Conservation (phyloP, 495 filamentous ascomycete genomes). For the Opeltia flavorubescens region DNA sequence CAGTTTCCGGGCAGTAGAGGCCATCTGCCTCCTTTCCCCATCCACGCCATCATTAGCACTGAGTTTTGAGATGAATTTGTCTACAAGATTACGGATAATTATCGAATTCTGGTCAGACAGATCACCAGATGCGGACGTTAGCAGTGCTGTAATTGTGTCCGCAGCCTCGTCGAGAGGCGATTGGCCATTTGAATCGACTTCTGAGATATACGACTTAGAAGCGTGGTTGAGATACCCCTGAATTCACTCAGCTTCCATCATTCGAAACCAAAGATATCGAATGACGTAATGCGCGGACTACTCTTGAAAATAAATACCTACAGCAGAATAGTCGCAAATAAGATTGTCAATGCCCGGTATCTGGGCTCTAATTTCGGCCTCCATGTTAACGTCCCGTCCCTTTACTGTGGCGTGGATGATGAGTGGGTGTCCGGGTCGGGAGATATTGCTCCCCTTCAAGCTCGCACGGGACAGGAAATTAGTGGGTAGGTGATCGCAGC, state of each 20-base stretch:
- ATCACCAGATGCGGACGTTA: constrained; percentile 82
- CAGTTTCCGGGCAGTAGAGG: constrained; percentile 65
- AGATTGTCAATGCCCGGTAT: constrained; percentile 81
- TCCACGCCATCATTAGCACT: constrained; percentile 58
- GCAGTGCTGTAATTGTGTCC: constrained; percentile 64
- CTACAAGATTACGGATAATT: constrained; percentile 70
- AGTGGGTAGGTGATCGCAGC: no score
- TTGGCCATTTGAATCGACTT: constrained; percentile 49
- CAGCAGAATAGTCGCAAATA: constrained; percentile 77
- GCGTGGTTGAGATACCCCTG: constrained; percentile 87
- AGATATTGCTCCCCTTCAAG: neutral
- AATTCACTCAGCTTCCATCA: constrained; percentile 11
- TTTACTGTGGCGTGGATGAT: neutral
- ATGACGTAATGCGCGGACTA: no score
- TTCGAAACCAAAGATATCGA: no score
- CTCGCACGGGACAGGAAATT: neutral
- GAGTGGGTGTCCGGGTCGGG: neutral
- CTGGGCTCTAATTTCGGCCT: constrained; percentile 71
- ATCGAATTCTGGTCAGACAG: constrained; percentile 53
- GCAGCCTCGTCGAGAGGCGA: constrained; percentile 78
- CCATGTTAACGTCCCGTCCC: constrained; percentile 40
- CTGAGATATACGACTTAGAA: constrained; percentile 64
- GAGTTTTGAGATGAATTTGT: constrained; percentile 75
- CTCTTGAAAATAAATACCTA: no score
- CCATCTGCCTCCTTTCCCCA: constrained; percentile 51